These are phyloP conservation scores for Elsinoe ampelina DNA, from an alignment of 2,329 filamentous ascomycete species.

Conservation along the genomic window DNA sequence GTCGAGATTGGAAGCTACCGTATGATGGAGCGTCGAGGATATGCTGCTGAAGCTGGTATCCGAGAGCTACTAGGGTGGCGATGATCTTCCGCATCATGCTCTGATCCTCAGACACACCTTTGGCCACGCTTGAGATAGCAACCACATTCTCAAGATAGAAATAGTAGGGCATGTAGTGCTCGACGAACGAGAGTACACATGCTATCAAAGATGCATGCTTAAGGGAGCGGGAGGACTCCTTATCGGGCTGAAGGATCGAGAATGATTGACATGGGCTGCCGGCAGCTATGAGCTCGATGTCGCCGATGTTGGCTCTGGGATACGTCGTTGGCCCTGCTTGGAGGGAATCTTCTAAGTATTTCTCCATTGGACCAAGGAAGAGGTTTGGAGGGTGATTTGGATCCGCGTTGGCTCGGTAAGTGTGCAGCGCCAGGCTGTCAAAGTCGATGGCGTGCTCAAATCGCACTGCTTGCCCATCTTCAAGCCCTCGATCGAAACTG, in stretches of 20 bases:
- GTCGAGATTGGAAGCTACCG: conserved; percentile 57
- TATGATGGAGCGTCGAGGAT: conserved; percentile 60
- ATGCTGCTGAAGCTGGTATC: conserved; percentile 64
- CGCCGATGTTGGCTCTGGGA: conserved; percentile 49
- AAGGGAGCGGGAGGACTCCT: conserved; percentile 45
- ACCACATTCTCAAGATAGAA: conserved; percentile 70
- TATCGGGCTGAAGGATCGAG: conserved; percentile 53
- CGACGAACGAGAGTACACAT: conserved; percentile 64
- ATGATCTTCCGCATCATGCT: conserved; percentile 67
- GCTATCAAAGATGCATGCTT: conserved; percentile 70
- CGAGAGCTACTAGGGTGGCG: conserved; percentile 62
- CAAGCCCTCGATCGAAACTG: conserved; percentile 65
- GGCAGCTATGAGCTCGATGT: conserved; percentile 60
- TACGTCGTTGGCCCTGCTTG: conserved; percentile 32
- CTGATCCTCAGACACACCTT: conserved; percentile 32
- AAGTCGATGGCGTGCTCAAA: conserved; percentile 63
- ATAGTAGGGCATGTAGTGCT: conserved; percentile 66
- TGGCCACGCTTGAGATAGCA: conserved; percentile 45
- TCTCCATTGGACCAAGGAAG: conserved; percentile 64
- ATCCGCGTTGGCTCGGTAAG: conserved; percentile 59
- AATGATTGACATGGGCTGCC: conserved; percentile 75
- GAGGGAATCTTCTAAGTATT: conserved; percentile 47
- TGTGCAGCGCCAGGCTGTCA: conserved; percentile 54
- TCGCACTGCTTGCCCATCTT: conserved; percentile 57
- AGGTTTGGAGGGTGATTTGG: conserved; percentile 38